These are phyloP conservation scores for Symbiodinium pilosum DNA, from an alignment of 73 alveolate genomes.

Conservation along the genomic window DNA sequence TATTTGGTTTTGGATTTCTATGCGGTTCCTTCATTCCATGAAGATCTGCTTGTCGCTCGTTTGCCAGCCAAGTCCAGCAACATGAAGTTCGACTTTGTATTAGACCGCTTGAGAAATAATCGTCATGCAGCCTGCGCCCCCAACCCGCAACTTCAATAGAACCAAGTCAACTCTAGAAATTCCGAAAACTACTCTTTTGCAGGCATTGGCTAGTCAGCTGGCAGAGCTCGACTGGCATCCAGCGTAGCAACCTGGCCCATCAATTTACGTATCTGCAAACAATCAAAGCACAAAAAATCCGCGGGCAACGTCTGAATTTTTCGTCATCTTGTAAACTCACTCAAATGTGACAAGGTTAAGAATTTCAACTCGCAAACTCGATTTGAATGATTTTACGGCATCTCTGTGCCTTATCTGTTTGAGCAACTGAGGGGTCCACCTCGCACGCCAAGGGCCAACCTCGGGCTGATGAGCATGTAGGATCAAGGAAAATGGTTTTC, in stretches of 20 bases:
- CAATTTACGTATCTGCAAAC: not conserved
- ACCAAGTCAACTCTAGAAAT: no score
- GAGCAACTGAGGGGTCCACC: not conserved
- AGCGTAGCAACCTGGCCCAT: slow-evolving; percentile 3
- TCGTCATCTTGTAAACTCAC: not conserved
- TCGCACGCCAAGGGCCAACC: not conserved
- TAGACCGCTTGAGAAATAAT: no score
- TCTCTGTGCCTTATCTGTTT: not conserved
- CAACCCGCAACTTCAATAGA: no score
- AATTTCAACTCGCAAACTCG: not conserved
- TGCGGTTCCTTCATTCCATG: no score
- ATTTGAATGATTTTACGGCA: not conserved
- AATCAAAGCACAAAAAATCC: not conserved
- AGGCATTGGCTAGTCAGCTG: slow-evolving; percentile 8
- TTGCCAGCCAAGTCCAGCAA: no score
- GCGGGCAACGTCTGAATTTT: not conserved
- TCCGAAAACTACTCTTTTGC: no score
- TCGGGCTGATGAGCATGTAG: no score
- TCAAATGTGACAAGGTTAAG: not conserved
- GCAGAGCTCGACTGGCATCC: not conserved
- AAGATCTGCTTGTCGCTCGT: no score
- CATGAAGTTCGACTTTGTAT: no score
- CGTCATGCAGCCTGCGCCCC: no score
- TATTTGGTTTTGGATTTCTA: no score
- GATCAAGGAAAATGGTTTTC: no score